Percentiles rank a stretch among this genome's conserved stretches.
Conservation (phyloP, 352 stramenopile genomes). For the Phytophthora pistaciae region DNA sequence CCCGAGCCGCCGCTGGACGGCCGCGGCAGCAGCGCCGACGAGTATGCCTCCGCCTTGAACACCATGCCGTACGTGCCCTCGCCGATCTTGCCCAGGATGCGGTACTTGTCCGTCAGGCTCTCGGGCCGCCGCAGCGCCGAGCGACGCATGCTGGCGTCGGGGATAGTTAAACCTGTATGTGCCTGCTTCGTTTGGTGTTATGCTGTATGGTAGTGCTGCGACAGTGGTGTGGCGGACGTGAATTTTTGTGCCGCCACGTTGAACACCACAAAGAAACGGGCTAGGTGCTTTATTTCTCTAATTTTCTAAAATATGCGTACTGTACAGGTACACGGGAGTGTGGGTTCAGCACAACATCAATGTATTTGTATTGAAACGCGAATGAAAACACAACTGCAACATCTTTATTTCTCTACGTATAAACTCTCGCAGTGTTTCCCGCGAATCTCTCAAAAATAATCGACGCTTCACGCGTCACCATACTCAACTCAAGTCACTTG, state of each 20-base stretch:
- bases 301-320: background rate
- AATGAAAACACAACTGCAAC: background rate
- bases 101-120: conserved; percentile 86
- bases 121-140: conserved; percentile 69
- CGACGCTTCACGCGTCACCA: conserved; percentile 2
- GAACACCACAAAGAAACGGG: background rate
- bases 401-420: background rate
- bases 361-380: background rate
- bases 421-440: background rate
- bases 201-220: too few species aligned
- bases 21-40: conserved; percentile 51
- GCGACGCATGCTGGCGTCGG: conserved; percentile 54
- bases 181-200: too few species aligned
- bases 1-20: conserved; percentile 18
- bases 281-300: background rate
- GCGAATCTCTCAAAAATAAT: background rate
- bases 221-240: background rate
- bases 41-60: conserved; percentile 87
- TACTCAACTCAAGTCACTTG: background rate
- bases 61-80: conserved; percentile 92
- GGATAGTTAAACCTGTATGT: too few species aligned
- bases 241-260: background rate
- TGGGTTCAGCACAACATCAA: background rate
- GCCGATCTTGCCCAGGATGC: conserved; percentile 88
- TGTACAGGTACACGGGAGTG: background rate